These are phyloP conservation scores for Debaryomycetaceae sp. DNA, from an alignment of 1,139 yeast genomes.

Conservation along the genomic window DNA sequence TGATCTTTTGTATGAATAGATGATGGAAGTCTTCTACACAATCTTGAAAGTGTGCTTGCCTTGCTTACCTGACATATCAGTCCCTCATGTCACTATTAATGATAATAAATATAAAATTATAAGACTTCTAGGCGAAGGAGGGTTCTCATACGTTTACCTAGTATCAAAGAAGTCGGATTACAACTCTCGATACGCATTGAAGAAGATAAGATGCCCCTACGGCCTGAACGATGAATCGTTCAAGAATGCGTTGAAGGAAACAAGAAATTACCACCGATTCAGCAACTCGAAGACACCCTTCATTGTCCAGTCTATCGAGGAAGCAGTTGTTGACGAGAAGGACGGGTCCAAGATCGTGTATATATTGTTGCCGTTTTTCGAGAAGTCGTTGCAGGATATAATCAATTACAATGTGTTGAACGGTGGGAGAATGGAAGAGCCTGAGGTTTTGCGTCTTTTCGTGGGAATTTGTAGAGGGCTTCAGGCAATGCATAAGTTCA, in stretches of 20 bases:
- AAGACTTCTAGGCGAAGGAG: conserved; percentile 82
- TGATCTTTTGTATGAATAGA: background rate
- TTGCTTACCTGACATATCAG: conserved; percentile 37
- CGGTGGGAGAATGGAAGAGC: conserved; percentile 51
- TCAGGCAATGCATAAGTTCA: conserved; percentile 70
- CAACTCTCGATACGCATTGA: conserved; percentile 64
- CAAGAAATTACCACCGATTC: conserved; percentile 71
- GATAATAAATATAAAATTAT: conserved; percentile 52
- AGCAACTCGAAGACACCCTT: conserved; percentile 51
- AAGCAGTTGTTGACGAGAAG: conserved; percentile 62
- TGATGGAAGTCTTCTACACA: conserved; percentile 24
- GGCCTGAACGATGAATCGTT: conserved; percentile 66
- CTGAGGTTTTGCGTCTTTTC: conserved; percentile 58
- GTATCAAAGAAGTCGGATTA: conserved; percentile 49
- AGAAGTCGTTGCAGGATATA: conserved; percentile 69
- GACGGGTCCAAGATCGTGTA: conserved; percentile 81
- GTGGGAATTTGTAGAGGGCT: conserved; percentile 74
- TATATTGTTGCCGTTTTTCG: conserved; percentile 75
- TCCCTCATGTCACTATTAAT: conserved; percentile 52
- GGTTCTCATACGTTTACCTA: conserved; percentile 83
- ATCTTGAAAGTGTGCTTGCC: conserved; percentile 35
- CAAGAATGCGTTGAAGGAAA: conserved; percentile 68
- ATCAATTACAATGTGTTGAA: conserved; percentile 63
- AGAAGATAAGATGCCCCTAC: conserved; percentile 83
- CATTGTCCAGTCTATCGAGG: conserved; percentile 68